Percentiles rank a stretch among this genome's conserved stretches.
These are phyloP conservation scores for Macrolepiota dolichaula DNA, from an alignment of 768 basidiomycete genomes.

Conservation along the genomic window DNA sequence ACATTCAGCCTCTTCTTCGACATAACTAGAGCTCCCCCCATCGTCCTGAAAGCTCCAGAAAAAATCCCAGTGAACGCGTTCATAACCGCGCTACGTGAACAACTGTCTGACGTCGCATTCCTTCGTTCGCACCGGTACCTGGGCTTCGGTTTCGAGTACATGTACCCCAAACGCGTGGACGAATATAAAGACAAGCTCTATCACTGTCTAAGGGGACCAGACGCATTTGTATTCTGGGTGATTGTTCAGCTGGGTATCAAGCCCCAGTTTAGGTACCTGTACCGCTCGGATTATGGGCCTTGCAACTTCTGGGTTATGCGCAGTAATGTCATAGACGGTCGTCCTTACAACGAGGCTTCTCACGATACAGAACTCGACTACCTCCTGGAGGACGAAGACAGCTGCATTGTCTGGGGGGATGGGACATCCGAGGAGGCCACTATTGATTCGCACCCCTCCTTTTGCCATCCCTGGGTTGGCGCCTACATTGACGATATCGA, in stretches of 20 bases:
- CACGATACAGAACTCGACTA: neutral
- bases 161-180: constrained; percentile 23
- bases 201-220: constrained; percentile 26
- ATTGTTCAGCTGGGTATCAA: constrained; percentile 18
- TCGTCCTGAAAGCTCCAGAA: neutral
- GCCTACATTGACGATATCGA: neutral
- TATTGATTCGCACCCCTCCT: neutral
- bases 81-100: constrained; percentile 18
- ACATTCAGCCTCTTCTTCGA: constrained; percentile 39
- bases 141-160: constrained; percentile 30
- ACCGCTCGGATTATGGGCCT: constrained; percentile 7
- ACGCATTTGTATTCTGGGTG: constrained; percentile 20
- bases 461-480: neutral
- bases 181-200: constrained; percentile 12
- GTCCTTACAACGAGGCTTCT: neutral
- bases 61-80: constrained; percentile 10
- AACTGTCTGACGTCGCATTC: constrained; percentile 23
- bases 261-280: constrained; percentile 18
- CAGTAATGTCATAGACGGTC: neutral
- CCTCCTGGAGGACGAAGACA: neutral
- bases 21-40: neutral
- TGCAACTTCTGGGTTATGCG: constrained; percentile 4
- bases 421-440: neutral
- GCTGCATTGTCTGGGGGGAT: neutral
- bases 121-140: constrained; percentile 30